Base-by-base conservation (phyloP, 805 yeast species). In the Zygotorulaspora florentina region DNA sequence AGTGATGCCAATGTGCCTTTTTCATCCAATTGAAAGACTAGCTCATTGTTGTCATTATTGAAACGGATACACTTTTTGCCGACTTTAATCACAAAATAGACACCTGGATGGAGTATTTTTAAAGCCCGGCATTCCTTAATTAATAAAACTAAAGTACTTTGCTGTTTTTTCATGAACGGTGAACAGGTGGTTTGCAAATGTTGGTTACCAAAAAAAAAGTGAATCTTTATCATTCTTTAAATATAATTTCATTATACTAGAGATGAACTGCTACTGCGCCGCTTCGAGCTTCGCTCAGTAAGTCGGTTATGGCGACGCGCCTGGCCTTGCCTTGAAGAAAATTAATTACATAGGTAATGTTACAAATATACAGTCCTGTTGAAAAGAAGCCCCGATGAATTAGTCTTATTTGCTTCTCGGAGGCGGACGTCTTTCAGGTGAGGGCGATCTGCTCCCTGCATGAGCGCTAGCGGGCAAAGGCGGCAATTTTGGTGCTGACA, bases 371-470 rank as follows among this genome's bases (percentile, higher is more conserved):
- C 9, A 13, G 29, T 8, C 33, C 15, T 29, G 33, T 29, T 12
- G 8, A 13, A 9, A 12, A n/a, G n/a, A 6, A 29, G 4, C 33
- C 15, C 33, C 3, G 8, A 29, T 29, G 4, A 29, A 29, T 29
- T 12, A 12, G 3, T 29, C 7, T 35, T 27, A 41, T 16, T 11
- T 8, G 18, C 16, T 39, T 16, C 15, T 13, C 26, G 52, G 52
- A n/a, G 52, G 52, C 9, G 52, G 52, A 34, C 49, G 48, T 40
- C 49, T 50, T 29, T 42, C 28, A n/a, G 53, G 53, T 17, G 56
- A 51, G 11, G 40, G 40, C n/a, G 54, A 42, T 17, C 47, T 40
- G 9, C 42, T 36, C 15, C 48, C 47, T 9, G 42, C 30, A 27
- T 34, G 30, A n/a, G 54, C 35, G 30, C 45, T 41, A 5, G 17